A percentile compares a stretch with the other conserved stretches of the same genome.
Evolutionary conservation across 1,139 yeast genomes (phyloP).

Genomic region (Sugiyamaella pinicola): DNA sequence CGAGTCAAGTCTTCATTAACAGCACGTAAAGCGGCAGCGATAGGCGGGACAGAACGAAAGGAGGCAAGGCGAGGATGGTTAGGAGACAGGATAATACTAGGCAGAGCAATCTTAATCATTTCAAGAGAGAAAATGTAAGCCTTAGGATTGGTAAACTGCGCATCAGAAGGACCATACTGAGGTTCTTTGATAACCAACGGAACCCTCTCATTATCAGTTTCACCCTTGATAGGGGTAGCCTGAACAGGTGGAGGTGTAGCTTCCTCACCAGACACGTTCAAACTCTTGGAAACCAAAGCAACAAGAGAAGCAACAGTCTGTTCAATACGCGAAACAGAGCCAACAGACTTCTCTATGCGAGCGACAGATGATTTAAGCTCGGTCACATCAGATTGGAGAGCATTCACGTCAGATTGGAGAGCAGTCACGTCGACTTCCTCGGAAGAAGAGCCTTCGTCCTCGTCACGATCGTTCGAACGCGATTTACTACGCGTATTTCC

Average conservation of each 20-base stretch:
- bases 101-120: background rate
- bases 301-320: background rate
- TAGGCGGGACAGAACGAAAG: background rate
- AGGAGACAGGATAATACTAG: background rate
- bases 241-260: background rate
- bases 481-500: background rate
- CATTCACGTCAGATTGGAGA: background rate
- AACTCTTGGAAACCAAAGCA: background rate
- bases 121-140: background rate
- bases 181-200: background rate
- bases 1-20: background rate
- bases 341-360: too few species aligned
- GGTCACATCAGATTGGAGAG: background rate
- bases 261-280: background rate
- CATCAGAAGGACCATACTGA: background rate
- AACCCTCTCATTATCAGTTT: background rate
- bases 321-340: too few species aligned
- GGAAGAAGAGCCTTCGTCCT: background rate
- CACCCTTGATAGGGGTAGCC: background rate
- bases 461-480: background rate
- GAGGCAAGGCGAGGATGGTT: background rate
- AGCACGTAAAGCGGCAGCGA: background rate
- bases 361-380: background rate
- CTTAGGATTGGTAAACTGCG: background rate
- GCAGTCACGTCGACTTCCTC: background rate